Evolutionary conservation across 805 yeast genomes (phyloP).

Genomic region (Huiozyma sinensis): DNA sequence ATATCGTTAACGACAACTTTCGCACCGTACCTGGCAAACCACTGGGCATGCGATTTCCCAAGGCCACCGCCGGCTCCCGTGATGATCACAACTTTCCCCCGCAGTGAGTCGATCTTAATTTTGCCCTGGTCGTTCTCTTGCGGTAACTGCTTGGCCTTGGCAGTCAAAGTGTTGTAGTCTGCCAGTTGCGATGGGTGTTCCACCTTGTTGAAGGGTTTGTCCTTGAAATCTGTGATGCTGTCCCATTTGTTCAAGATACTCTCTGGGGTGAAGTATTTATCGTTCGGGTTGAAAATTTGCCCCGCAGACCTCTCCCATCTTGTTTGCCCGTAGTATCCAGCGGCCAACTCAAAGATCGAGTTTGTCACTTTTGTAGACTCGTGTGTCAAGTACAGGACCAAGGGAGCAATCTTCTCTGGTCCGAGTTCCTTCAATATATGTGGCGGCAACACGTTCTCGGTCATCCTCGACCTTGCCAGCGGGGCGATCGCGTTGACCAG

Average conservation of each 20-base stretch:
- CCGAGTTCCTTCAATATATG: constrained; percentile 68
- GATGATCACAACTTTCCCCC: constrained; percentile 76
- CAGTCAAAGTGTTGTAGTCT: constrained; percentile 55
- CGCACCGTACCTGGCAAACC: constrained; percentile 86
- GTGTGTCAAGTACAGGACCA: constrained; percentile 72
- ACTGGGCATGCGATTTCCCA: constrained; percentile 80
- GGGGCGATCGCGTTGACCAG: constrained; percentile 85
- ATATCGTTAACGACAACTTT: constrained; percentile 91
- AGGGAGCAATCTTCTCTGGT: constrained; percentile 87
- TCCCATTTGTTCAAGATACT: constrained; percentile 60
- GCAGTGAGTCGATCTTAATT: constrained; percentile 44
- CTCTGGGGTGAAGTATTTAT: constrained; percentile 66
- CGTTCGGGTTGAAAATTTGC: constrained; percentile 66
- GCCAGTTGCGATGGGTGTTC: constrained; percentile 65
- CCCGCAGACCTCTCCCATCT: constrained; percentile 94
- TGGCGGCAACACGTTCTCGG: constrained; percentile 80
- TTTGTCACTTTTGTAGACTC: constrained; percentile 54
- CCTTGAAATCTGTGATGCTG: constrained; percentile 53
- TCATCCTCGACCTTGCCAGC: constrained; percentile 92
- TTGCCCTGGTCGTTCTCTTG: constrained; percentile 45
- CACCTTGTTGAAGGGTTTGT: constrained; percentile 40
- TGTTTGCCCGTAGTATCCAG: constrained; percentile 83
- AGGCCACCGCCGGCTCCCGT: constrained; percentile 96
- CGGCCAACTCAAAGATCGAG: constrained; percentile 84
- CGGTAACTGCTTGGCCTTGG: constrained; percentile 40